phyloP scores from a whole-genome alignment of 2,329 filamentous ascomycete genomes.

The Paecilomyces variotii region DNA sequence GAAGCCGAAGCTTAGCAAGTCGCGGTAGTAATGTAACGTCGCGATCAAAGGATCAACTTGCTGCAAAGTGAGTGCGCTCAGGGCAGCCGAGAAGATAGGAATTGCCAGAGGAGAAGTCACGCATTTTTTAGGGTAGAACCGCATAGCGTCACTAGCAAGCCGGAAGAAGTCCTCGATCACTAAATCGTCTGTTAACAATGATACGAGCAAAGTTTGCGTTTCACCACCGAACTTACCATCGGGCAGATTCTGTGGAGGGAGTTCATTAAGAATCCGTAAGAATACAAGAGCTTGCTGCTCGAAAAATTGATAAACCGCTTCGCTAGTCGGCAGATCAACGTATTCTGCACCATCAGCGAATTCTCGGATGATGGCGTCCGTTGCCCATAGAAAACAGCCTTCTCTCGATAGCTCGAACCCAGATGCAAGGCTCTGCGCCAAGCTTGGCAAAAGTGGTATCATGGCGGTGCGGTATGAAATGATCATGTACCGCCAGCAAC shows the following conservation, averaged over 20 bases:
- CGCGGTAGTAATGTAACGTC: constrained; percentile 85
- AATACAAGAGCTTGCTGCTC: constrained; percentile 88
- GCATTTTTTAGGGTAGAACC: constrained; percentile 83
- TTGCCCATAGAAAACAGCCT: constrained; percentile 98
- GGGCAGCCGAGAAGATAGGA: constrained; percentile 78
- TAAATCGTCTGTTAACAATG: constrained; percentile 17
- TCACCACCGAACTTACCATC: constrained; percentile 43
- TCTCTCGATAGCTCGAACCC: constrained; percentile 82
- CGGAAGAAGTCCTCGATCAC: constrained; percentile 97
- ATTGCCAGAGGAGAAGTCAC: constrained; percentile 71
- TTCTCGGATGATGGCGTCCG: constrained; percentile 86
- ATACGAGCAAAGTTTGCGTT: not conserved
- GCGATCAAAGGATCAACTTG: constrained; percentile 87
- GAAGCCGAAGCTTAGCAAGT: constrained; percentile 81
- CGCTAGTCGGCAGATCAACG: constrained; percentile 71
- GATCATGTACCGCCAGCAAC: constrained; percentile 95
- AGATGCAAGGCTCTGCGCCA: constrained; percentile 80
- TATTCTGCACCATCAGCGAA: constrained; percentile 86
- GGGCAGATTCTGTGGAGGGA: constrained; percentile 69
- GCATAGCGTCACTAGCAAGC: constrained; percentile 78
- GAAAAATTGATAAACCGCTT: constrained; percentile 89
- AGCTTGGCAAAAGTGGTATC: constrained; percentile 69
- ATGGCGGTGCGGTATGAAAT: constrained; percentile 90
- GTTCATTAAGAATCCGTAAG: constrained; percentile 77
- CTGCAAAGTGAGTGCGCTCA: constrained; percentile 78